Evolutionary conservation across 176 grass and related monocot species (phyloP), one percentile per base, ranked within the genome.

Genomic region (Phyllostachys edulis): DNA sequence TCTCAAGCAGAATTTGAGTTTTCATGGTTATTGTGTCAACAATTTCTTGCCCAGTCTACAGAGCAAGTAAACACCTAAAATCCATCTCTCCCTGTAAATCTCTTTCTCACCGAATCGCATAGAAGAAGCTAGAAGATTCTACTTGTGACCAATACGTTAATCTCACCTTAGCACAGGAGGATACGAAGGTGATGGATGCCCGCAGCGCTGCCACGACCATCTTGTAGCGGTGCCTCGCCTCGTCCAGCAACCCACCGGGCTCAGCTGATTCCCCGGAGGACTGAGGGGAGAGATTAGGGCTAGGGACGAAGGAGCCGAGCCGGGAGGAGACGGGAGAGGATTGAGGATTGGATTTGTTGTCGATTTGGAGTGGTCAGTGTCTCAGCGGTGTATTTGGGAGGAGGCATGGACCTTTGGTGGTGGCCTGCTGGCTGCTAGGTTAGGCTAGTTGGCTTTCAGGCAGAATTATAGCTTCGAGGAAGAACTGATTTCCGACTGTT

Each of bases 201-300:
- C 91, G 74, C 42, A 97, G 79, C 21, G 89, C 73, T 3, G 55
- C 36, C 24, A 97, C 75, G 15, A 85, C 87, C 2, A 87, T 80
- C 82, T 82, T 97, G 86, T 92, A 94, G 10, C 85, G 78, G 81
- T 92, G 89, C 59, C 94, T 90, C 20, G 87, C 91, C 54, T 97
- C 91, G n/a, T 94, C 94, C 9, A 97, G 87, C 42, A 87, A 88
- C 23, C 87, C 89, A 2, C 87, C 89, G 11, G 83, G 73, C 14
- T 75, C 72, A 9, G 5, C 29, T 29, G 29, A 0, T 29, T 29
- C 29, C 29, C 29, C 29, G 29, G 29, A 29, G 29, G 29, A 29
- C 29, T 29, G 29, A 29, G 29, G 29, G 29, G 29, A 29, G 29
- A 29, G 29, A 29, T 29, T 29, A 29, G 29, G 29, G 29, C 1